Base-by-base conservation (phyloP, 1,139 yeast genomes). In the Kazachstania sp. region DNA sequence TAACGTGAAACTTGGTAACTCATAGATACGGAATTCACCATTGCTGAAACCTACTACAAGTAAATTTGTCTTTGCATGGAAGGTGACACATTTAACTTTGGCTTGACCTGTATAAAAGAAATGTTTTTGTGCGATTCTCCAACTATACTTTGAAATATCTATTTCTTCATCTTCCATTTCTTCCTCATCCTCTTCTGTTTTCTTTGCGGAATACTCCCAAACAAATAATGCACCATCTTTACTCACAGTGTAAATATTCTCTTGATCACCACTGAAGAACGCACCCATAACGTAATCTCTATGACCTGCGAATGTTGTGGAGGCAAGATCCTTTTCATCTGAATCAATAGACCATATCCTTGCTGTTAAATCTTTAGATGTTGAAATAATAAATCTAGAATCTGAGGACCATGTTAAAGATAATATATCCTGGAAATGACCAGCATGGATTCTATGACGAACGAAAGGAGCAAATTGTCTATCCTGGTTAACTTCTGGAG, bases 391-490 rank as follows among this genome's bases (percentile, higher is more conserved):
- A 63, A 88, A 92, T 56, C 96, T 74, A 5, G 95, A 86, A 66
- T 92, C 98, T 35, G 73, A 75, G 0, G 97, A 86, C 98, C 98
- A 92, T 5, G 86, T 75, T 9, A 92, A 67, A 7, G 86, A 78
- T 1, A 80, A 75, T 26, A 94, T 80, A 54, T 86, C 95, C 45
- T 82, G 81, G 64, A 82, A 88, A 68, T 92, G 98, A 28, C 98
- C 99, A 2, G 97, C 87, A 59, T 88, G 88, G 6, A 86, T 78
- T 59, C 95, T 74, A 65, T 86, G 88, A 55, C 95, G 83, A 38
- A 92, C 85, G 68, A 92, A 94, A 15, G 98, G 99, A 1, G 96
- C 94, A 74, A 94, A 92, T 64, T 88, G 97, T 54, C 95, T 73
- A 50, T 77, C 82, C 56, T 82, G 86, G 2, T 79, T 70, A 35